These are phyloP conservation scores for Cocos nucifera DNA, from an alignment of 176 grass and related monocot species.

Conservation along the genomic window DNA sequence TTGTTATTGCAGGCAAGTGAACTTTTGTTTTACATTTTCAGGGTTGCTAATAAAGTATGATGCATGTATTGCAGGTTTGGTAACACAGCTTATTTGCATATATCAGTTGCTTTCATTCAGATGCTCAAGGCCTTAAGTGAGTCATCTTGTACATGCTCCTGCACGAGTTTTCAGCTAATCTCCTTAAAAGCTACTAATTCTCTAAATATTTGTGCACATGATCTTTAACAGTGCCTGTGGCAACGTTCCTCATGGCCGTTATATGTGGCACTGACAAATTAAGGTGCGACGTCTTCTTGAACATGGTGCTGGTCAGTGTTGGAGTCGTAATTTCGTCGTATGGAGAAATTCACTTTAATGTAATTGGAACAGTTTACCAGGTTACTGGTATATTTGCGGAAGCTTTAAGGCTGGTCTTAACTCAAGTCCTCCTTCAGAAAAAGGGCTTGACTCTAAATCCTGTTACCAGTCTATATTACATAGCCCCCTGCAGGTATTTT, in stretches of 20 bases:
- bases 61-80: conserved; percentile 56
- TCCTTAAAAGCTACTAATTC: conserved; percentile 7
- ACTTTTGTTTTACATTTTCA: too few relatives aligned
- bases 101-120: conserved; percentile 98
- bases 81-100: conserved; percentile 96
- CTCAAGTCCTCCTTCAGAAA: conserved; percentile 99
- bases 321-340: conserved; percentile 96
- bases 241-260: conserved; percentile 95
- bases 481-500: conserved; percentile 94
- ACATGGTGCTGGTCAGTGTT: conserved; percentile 97
- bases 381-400: conserved; percentile 94
- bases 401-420: conserved; percentile 92
- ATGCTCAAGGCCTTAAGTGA: conserved; percentile 99
- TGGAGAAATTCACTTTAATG: conserved; percentile 96
- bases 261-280: conserved; percentile 94
- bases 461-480: conserved; percentile 98
- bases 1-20: too few relatives aligned
- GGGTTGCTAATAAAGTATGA: too few relatives aligned
- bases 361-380: conserved; percentile 92
- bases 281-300: conserved; percentile 82
- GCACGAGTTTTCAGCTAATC: conserved; percentile 5
- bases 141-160: conserved; percentile 25
- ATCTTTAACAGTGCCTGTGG: conserved; percentile 87
- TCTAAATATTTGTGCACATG: conserved; percentile 4
- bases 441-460: conserved; percentile 95